Evolutionary conservation across 2,329 filamentous ascomycete genomes (phyloP), one percentile per base, ranked within the genome.

Genomic region (Pseudocercospora fuligena): DNA sequence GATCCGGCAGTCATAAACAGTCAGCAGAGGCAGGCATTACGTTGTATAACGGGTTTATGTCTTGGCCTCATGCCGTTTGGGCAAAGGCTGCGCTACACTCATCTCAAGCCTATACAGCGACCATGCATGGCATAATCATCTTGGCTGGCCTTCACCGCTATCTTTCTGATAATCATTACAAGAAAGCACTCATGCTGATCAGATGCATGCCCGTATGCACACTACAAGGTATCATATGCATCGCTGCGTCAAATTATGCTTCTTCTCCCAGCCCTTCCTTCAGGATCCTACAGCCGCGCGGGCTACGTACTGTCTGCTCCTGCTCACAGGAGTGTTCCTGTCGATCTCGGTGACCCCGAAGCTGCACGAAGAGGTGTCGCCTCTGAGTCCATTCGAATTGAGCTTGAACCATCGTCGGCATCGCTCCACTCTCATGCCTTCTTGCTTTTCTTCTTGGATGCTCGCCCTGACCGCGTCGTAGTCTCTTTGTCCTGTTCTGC

Each of bases 361-460:
- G n/a, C 16, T 43, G 40, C 40, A 43, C 16, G 40, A 8, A 43
- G 40, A 43, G 40, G 40, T 43, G 1, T 19, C 7, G 36, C 12
- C 36, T 16, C 36, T 40, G 5, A 16, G 5, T n/a, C 36, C 12
- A 40, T 16, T 5, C 36, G 36, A 16, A 12, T 40, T n/a, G 16
- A n/a, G 36, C 36, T n/a, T 40, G 36, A 40, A 14, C 16, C 14
- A 16, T n/a, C 36, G 40, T 7, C 40, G 40, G n/a, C 40, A 43
- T 43, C 40, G 16, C 6, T 8, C 6, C 2, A 1, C 16, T n/a
- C 25, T 56, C 27, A 56, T n/a, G 51, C 12, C 56, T 63, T 66
- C 62, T 69, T 69, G 8, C 12, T 62, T 21, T 58, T 66, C 58
- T 70, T 70, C 60, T 69, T 69, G 27, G 61, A 46, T 23, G 33